These are phyloP conservation scores for Euptelea pleiosperma DNA, from an alignment of 164 flowering plant genomes.

Conservation along the genomic window DNA sequence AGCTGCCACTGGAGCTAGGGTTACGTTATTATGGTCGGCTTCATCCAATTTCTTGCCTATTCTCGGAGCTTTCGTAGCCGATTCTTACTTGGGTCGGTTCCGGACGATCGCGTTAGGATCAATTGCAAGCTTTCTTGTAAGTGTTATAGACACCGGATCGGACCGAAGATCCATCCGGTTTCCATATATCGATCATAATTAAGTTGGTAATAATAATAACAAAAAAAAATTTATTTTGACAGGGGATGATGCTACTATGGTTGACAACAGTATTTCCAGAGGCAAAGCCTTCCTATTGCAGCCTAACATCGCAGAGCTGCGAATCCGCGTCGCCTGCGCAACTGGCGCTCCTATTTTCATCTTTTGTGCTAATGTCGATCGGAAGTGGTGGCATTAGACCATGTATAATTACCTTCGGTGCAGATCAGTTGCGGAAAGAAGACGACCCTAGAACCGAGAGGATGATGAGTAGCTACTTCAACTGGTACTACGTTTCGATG, in stretches of 20 bases:
- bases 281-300: constrained; percentile 20
- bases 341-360: constrained; percentile 19
- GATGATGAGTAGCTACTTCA: constrained; percentile 28
- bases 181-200: no score
- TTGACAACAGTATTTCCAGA: constrained; percentile 29
- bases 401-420: constrained; percentile 47
- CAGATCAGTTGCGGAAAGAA: constrained; percentile 28
- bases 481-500: constrained; percentile 31
- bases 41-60: constrained; percentile 32
- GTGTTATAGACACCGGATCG: no score
- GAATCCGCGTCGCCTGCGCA: constrained; percentile 19
- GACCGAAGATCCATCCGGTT: no score
- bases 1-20: constrained; percentile 23
- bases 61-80: constrained; percentile 50
- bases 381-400: constrained; percentile 45
- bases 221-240: no score
- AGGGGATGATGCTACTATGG: constrained; percentile 40
- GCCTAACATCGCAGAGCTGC: neutral
- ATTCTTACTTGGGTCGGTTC: constrained; percentile 54
- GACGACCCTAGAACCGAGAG: constrained; percentile 20
- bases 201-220: no score
- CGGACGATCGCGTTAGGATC: constrained; percentile 40
- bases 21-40: constrained; percentile 41
- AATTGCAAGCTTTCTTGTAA: constrained; percentile 35
- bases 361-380: constrained; percentile 35